A percentile compares a stretch with the other conserved stretches of the same genome.
These are phyloP conservation scores for Hanseniaspora jakobsenii DNA, from an alignment of 805 yeast genomes.

Conservation along the genomic window DNA sequence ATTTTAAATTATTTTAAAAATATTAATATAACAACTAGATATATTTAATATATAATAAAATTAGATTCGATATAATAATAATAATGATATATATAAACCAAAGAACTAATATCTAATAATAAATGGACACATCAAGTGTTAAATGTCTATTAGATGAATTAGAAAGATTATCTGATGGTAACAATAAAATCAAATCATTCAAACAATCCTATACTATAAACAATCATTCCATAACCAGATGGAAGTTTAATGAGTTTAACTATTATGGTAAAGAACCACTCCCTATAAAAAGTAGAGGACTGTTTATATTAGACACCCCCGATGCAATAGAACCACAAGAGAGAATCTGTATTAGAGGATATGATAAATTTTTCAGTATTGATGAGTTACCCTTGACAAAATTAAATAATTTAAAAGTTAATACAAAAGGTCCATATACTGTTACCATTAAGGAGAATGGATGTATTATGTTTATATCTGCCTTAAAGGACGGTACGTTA, in stretches of 20 bases:
- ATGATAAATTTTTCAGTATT: conserved; percentile 84
- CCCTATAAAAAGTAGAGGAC: conserved; percentile 73
- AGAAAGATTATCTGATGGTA: background rate
- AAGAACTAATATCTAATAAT: too few relatives aligned
- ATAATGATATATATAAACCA: too few relatives aligned
- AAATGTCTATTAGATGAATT: background rate
- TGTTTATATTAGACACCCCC: too few relatives aligned
- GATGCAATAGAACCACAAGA: conserved; percentile 30
- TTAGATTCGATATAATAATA: too few relatives aligned
- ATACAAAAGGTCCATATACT: conserved; percentile 64
- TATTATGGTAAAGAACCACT: conserved; percentile 47
- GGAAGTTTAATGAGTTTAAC: conserved; percentile 91
- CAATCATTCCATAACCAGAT: conserved; percentile 29
- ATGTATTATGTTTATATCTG: conserved; percentile 75
- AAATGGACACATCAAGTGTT: background rate
- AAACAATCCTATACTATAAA: conserved; percentile 19
- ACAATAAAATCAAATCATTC: conserved; percentile 18
- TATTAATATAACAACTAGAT: too few relatives aligned
- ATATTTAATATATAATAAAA: too few relatives aligned
- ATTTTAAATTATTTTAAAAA: too few relatives aligned
- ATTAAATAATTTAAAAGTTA: conserved; percentile 33
- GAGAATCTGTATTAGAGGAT: conserved; percentile 67
- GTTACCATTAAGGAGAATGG: conserved; percentile 87
- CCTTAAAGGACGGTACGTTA: conserved; percentile 59
- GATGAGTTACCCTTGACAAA: conserved; percentile 49